Evolutionary conservation across 257 asterid species (phyloP).

Genomic region (Cordia subcordata): DNA sequence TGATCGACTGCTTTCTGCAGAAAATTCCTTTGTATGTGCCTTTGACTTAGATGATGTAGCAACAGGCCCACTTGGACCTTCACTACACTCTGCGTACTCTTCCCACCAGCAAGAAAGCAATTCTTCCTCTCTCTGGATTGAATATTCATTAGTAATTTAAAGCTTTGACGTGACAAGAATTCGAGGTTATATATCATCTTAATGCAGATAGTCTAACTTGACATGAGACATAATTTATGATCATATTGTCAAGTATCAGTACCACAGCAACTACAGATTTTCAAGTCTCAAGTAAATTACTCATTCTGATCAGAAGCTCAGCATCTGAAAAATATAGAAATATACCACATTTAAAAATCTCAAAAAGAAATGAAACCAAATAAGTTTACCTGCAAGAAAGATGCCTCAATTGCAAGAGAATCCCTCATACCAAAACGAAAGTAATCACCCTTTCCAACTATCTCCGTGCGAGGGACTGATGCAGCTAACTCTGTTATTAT

Average conservation of each 20-base stretch:
- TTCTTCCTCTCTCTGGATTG: slow-evolving; percentile 79
- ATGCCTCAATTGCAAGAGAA: slow-evolving; percentile 95
- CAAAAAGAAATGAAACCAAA: slow-evolving; percentile 1
- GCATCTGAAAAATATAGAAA: background rate
- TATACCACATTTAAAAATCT: background rate
- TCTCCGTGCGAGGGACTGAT: slow-evolving; percentile 69
- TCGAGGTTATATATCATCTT: background rate
- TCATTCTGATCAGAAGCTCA: no score
- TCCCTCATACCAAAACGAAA: slow-evolving; percentile 97
- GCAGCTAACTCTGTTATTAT: slow-evolving; percentile 71
- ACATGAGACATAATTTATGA: no score
- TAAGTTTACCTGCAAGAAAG: slow-evolving; percentile 77
- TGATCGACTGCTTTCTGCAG: slow-evolving; percentile 33
- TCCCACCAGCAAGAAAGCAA: slow-evolving; percentile 92
- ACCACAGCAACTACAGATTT: no score
- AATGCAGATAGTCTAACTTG: background rate
- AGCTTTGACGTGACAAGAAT: background rate
- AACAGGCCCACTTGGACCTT: slow-evolving; percentile 68
- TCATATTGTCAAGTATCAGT: no score
- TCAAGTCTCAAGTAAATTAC: no score
- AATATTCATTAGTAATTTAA: slow-evolving; percentile 8
- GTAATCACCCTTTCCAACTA: slow-evolving; percentile 89
- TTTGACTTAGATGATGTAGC: slow-evolving; percentile 25
- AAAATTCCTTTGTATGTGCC: slow-evolving; percentile 23
- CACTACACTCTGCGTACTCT: slow-evolving; percentile 96